Base-by-base conservation (phyloP, 805 yeast genomes). In the Maudiozyma turicensis region DNA sequence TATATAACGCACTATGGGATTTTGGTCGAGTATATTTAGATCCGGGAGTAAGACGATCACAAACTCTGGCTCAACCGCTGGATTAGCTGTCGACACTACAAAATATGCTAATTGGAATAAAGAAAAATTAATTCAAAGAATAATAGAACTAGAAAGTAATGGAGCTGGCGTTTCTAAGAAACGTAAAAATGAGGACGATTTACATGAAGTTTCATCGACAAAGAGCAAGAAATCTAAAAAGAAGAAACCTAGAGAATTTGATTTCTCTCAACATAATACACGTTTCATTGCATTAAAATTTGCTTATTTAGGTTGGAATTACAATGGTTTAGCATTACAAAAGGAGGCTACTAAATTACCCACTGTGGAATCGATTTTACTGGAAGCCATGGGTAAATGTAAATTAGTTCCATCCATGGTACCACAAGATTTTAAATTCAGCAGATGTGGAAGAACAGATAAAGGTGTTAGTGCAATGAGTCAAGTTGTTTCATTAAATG, bases 381-480 rank as follows among this genome's bases (percentile, higher is more conserved):
- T 93, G 40, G 76, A 82, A 40, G 96, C 95, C 0, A 64, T 93
- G 66, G 68, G 73, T 44, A 78, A 74, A 53, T 80, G 91, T 31
- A 80, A 75, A 54, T 64, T 93, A 52, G 80, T 93, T 9, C 74
- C 80, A 8, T 71, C 79, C 1, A 58, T 75, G 26, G 81, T 78
- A 20, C 82, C 88, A 0, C 69, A 69, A 7, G 81, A 78, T 1
- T 86, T 82, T 60, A 74, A 77, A 11, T 89, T 90, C 64, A 84
- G 95, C 55, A 72, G 97, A 53, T 93, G 98, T 68, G 98, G 98
- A 0, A 74, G 98, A 59, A 91, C 98, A 0, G 98, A 91, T 60
- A 80, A 79, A 55, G 98, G 97, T n/a, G 98, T 91, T 11, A 86
- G 96, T 69, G 99, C 99, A 0, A 78, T 93, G 83, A 86, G 87